phyloP scores from a whole-genome alignment of 495 filamentous ascomycete genomes.

The Hyaloscypha finlandica region DNA sequence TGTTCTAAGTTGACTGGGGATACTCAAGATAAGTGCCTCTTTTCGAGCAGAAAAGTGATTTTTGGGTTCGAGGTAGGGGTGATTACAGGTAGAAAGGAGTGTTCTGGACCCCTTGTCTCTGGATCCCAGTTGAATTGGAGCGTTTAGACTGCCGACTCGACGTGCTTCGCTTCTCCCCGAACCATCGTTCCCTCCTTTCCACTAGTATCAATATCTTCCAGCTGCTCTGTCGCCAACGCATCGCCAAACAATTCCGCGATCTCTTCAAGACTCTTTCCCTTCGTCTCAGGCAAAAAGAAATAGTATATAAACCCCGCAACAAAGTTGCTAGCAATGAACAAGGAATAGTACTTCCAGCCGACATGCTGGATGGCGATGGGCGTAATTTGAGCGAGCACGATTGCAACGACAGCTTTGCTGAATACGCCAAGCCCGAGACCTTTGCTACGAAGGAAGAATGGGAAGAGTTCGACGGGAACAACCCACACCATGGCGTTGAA shows the following conservation, averaged over 20 bases:
- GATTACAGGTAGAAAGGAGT: too few species aligned
- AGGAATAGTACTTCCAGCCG: conserved; percentile 49
- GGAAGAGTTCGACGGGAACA: conserved; percentile 28
- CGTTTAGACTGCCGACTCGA: background rate
- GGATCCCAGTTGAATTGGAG: too few species aligned
- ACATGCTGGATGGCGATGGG: conserved; percentile 48
- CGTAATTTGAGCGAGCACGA: conserved; percentile 52
- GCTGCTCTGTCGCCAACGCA: conserved; percentile 4
- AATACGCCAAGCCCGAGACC: conserved; percentile 24
- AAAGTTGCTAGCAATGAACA: conserved; percentile 44
- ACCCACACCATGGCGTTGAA: conserved; percentile 37
- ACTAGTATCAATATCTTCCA: conserved; percentile 12
- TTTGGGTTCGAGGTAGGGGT: too few species aligned
- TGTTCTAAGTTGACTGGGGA: too few species aligned
- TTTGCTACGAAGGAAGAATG: conserved; percentile 20
- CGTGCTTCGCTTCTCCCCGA: background rate
- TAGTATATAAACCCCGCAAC: conserved; percentile 23
- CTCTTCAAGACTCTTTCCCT: conserved; percentile 34
- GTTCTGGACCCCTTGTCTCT: too few species aligned
- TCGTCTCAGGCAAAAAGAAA: conserved; percentile 34
- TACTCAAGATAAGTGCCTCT: too few species aligned
- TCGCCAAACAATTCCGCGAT: conserved; percentile 34
- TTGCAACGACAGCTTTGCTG: conserved; percentile 39
- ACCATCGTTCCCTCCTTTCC: conserved; percentile 2
- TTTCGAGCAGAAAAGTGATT: too few species aligned